A percentile compares a stretch with the other conserved stretches of the same genome.
phyloP scores from a whole-genome alignment of 805 yeast genomes.

The Candida quercuum region DNA sequence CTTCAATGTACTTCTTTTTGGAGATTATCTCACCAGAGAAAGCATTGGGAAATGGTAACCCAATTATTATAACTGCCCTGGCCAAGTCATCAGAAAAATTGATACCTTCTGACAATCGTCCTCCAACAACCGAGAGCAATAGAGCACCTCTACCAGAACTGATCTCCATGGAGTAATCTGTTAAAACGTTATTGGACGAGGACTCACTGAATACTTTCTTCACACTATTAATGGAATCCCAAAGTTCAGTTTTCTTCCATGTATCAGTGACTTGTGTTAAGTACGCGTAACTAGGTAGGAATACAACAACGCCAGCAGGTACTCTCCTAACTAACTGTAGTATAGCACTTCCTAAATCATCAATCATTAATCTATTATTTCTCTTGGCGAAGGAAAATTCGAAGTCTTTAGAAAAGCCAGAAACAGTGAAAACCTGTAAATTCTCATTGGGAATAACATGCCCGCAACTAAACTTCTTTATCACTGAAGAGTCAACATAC shows the following conservation, averaged over 20 bases:
- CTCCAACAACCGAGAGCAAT: constrained; percentile 84
- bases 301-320: constrained; percentile 75
- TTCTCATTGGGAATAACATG: constrained; percentile 77
- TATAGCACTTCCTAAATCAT: constrained; percentile 45
- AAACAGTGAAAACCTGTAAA: constrained; percentile 54
- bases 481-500: constrained; percentile 33
- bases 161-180: constrained; percentile 44
- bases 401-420: constrained; percentile 27
- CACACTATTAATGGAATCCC: constrained; percentile 27
- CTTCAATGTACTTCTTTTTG: constrained; percentile 58
- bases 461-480: constrained; percentile 64
- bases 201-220: constrained; percentile 59
- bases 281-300: constrained; percentile 82
- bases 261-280: constrained; percentile 40
- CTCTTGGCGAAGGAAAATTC: constrained; percentile 71
- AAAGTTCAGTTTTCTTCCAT: constrained; percentile 44
- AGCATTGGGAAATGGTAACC: constrained; percentile 85
- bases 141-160: constrained; percentile 48
- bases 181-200: constrained; percentile 40
- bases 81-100: constrained; percentile 88
- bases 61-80: constrained; percentile 79
- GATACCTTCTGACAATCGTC: constrained; percentile 89
- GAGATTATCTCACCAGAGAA: constrained; percentile 78
- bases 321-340: constrained; percentile 35
- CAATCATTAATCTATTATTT: constrained; percentile 37